A percentile compares a stretch with the other conserved stretches of the same genome.
These are phyloP conservation scores for Dendrobium chrysotoxum DNA, from an alignment of 106 monocot species.

Conservation along the genomic window DNA sequence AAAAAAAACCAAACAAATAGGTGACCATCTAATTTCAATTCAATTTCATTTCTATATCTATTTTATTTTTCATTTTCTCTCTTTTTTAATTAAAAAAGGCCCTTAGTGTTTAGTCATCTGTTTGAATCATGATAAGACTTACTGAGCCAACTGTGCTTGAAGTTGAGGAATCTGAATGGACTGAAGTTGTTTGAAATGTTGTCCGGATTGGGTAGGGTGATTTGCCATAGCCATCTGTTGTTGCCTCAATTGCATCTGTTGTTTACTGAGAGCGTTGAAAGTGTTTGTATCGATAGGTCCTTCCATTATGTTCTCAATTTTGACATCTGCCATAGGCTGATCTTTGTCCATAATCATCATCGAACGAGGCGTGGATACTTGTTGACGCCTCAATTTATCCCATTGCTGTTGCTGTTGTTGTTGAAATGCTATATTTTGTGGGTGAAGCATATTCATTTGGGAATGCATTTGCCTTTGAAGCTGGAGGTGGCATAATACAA, in stretches of 20 bases:
- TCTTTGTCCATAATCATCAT: slow-evolving; percentile 39
- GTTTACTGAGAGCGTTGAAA: slow-evolving; percentile 31
- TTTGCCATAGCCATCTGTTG: slow-evolving; percentile 50
- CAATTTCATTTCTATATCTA: not conserved
- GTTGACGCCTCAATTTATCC: slow-evolving; percentile 29
- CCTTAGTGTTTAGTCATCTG: not conserved
- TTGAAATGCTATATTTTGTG: slow-evolving; percentile 59
- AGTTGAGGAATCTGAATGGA: slow-evolving; percentile 55
- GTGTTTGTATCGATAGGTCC: slow-evolving; percentile 34
- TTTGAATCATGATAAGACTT: not conserved
- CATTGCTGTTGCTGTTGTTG: slow-evolving; percentile 18
- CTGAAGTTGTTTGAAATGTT: slow-evolving; percentile 59
- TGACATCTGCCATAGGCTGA: slow-evolving; percentile 50
- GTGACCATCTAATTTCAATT: not conserved
- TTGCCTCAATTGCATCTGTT: slow-evolving; percentile 60
- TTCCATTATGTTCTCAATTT: slow-evolving; percentile 51
- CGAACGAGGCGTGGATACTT: slow-evolving; percentile 27
- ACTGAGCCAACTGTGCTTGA: slow-evolving; percentile 47
- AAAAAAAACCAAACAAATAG: too few species aligned
- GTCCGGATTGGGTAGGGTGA: slow-evolving; percentile 19
- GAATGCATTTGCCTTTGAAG: slow-evolving; percentile 46
- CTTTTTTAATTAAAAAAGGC: not conserved
- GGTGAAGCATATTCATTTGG: slow-evolving; percentile 41
- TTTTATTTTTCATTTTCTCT: too few species aligned
- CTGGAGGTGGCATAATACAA: slow-evolving; percentile 5